A percentile compares a stretch with the other conserved stretches of the same genome.
Evolutionary conservation across 2,329 filamentous ascomycete genomes (phyloP).

Genomic region (Pseudogymnoascus sp.): DNA sequence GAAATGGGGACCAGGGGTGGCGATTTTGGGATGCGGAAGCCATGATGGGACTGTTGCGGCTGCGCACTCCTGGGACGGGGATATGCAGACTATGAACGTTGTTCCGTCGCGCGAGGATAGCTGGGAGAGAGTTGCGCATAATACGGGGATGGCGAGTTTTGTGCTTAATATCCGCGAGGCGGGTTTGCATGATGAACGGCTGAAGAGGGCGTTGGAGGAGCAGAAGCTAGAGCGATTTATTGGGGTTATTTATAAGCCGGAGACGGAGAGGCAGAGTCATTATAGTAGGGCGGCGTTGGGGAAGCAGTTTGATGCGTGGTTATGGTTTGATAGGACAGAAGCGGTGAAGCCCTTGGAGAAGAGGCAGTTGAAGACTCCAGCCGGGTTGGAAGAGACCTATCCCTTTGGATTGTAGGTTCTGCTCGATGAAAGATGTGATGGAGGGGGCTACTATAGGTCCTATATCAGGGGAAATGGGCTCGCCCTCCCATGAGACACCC

Average conservation of each 20-base stretch:
- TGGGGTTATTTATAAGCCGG: conserved; percentile 42
- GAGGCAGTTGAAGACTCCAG: conserved; percentile 6
- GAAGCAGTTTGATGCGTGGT: conserved; percentile 9
- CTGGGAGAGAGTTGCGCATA: conserved; percentile 43
- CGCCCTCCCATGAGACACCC: no score
- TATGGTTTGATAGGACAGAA: conserved; percentile 3
- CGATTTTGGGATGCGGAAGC: conserved; percentile 41
- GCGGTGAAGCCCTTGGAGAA: not conserved
- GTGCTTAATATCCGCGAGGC: conserved; percentile 39
- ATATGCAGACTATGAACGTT: conserved; percentile 44
- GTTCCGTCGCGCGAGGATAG: conserved; percentile 38
- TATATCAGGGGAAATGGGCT: not conserved
- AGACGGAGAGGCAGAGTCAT: conserved; percentile 9
- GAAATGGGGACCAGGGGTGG: conserved; percentile 31
- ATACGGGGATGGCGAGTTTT: conserved; percentile 38
- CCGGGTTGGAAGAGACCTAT: conserved; percentile 9
- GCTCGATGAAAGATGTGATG: not conserved
- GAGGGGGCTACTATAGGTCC: not conserved
- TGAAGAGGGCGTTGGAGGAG: conserved; percentile 32
- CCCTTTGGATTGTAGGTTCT: conserved; percentile 3
- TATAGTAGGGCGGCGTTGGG: conserved; percentile 1
- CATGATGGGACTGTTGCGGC: conserved; percentile 46
- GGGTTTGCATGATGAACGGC: conserved; percentile 26
- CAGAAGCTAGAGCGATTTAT: conserved; percentile 44
- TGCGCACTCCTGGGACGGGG: conserved; percentile 42